Evolutionary conservation across 1,139 yeast species (phyloP), one percentile per base, ranked within the genome.

Genomic region (Nadsonia commutata): DNA sequence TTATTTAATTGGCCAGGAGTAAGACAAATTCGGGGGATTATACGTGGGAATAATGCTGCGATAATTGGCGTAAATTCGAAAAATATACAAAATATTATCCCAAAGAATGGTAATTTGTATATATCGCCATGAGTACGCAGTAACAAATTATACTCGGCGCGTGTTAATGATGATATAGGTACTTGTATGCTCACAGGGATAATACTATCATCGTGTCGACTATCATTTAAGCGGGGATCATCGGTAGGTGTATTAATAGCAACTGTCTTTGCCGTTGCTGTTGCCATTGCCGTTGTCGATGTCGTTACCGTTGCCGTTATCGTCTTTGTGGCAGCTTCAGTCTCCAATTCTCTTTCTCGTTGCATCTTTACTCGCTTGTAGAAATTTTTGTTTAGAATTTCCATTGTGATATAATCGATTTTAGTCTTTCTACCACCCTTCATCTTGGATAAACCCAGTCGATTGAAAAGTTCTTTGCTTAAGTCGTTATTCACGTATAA

Each of bases 1-100:
- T 44, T 44, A 16, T 39, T 19, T 1, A 40, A 56, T 16, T 74
- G 59, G 2, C 66, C 63, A 0, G 85, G 85, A 40, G 77, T 62
- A 3, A 74, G 64, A 59, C 93, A 82, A 0, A 90, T 80, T 50
- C 72, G 70, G 0, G 93, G 93, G 1, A 83, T 70, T 13, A 81
- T 55, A 45, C 71, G 71, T 0, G 93, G 93, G 43, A 80, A 60
- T 1, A 66, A 51, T 46, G 69, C 70, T 48, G 84, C 74, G 2
- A 81, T 46, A 0, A 77, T 39, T 0, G 90, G 82, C 0, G 88
- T 78, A 42, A 64, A 53, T 52, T 82, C 94, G 53, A 76, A 74
- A 51, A 77, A 76, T 1, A 80, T 54, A 18, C 74, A 56, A 47
- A 78, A 71, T 0, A 80, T 56, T 1, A 76, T 46, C 0, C 73